phyloP scores from a whole-genome alignment of 768 basidiomycete species.

The Russula lepida region DNA sequence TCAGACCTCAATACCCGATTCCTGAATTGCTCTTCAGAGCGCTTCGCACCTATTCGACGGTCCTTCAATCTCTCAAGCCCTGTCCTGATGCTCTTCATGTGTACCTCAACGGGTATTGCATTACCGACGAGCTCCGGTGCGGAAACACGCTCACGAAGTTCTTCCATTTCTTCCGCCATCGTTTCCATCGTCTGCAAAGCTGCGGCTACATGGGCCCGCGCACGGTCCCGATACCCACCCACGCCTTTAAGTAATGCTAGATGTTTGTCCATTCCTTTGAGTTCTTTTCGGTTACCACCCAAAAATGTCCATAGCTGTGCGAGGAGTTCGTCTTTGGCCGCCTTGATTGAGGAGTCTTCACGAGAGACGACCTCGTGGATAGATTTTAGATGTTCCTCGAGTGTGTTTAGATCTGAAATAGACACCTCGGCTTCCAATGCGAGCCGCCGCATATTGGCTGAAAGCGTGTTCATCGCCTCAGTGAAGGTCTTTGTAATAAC shows the following conservation, averaged over 20 bases:
- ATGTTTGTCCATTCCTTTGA: conserved; percentile 46
- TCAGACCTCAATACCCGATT: conserved; percentile 13
- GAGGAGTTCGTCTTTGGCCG: conserved; percentile 47
- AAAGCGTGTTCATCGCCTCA: conserved; percentile 54
- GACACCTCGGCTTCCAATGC: conserved; percentile 60
- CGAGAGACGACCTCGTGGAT: conserved; percentile 52
- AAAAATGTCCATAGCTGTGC: conserved; percentile 60
- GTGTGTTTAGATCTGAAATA: conserved; percentile 44
- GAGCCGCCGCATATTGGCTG: conserved; percentile 43
- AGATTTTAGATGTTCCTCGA: conserved; percentile 51
- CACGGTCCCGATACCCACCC: conserved; percentile 49
- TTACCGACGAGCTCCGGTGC: conserved; percentile 54
- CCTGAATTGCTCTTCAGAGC: conserved; percentile 37
- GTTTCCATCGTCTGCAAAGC: conserved; percentile 51
- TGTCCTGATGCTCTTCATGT: conserved; percentile 60
- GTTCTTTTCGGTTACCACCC: conserved; percentile 47
- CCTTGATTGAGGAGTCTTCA: conserved; percentile 42
- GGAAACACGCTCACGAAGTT: conserved; percentile 62
- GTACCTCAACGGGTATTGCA: conserved; percentile 61
- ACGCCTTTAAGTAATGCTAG: conserved; percentile 47
- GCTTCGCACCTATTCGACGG: conserved; percentile 44
- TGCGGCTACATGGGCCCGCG: conserved; percentile 56
- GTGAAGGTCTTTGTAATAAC: conserved; percentile 48
- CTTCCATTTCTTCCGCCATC: conserved; percentile 70
- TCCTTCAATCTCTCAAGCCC: conserved; percentile 57